These are phyloP conservation scores for Calonectria leucothoes DNA, from an alignment of 2,329 filamentous ascomycete genomes.

Conservation along the genomic window DNA sequence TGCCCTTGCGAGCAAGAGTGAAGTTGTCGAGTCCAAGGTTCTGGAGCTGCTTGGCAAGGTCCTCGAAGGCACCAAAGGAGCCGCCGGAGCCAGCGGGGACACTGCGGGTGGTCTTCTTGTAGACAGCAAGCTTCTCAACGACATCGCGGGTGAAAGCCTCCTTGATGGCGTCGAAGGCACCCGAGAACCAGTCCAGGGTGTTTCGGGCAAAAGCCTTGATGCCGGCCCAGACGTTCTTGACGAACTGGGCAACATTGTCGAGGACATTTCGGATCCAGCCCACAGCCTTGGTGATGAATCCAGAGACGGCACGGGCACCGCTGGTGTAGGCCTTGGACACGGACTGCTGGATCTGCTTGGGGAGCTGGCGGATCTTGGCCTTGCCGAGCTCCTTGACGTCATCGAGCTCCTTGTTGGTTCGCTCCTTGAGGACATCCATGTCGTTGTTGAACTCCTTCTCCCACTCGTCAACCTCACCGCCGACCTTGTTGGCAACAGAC, in stretches of 20 bases:
- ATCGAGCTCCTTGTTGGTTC: neutral
- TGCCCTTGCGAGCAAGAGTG: conserved; percentile 1
- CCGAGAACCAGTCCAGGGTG: neutral
- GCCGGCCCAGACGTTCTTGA: neutral
- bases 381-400: neutral
- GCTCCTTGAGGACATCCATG: neutral
- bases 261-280: neutral
- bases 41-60: conserved; percentile 1
- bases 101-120: neutral
- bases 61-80: neutral
- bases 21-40: neutral
- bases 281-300: neutral
- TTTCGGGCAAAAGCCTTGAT: neutral
- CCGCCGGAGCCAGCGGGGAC: neutral
- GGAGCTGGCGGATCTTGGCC: neutral
- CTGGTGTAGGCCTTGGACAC: neutral
- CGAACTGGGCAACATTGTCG: neutral
- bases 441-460: neutral
- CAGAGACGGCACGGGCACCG: neutral
- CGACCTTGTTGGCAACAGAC: neutral
- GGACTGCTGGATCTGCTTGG: neutral
- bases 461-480: neutral
- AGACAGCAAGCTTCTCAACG: too few relatives aligned
- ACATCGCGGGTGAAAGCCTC: neutral
- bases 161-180: neutral